Evolutionary conservation across 345 rosid genomes (phyloP), one percentile per base, ranked within the genome.

Genomic region (Jatropha curcas): DNA sequence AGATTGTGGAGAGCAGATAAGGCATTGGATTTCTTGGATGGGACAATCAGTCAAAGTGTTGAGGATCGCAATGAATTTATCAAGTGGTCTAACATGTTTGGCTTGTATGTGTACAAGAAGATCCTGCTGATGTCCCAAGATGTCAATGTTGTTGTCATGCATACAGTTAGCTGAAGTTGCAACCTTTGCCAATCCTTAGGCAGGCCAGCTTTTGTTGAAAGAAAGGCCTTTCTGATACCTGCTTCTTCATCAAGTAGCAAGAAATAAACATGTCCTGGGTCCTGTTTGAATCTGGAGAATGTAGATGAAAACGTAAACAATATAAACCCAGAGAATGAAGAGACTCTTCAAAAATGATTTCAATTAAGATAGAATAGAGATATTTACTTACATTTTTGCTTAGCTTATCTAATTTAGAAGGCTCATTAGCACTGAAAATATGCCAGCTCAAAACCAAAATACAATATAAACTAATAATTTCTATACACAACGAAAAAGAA

Each of bases 51-150:
- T 10, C 46, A 56, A 24, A 68, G 33, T 25, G 68, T 60, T 41
- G 50, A n/a, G n/a, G n/a, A 78, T 9, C 25, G 24, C 6, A 62
- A 52, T 13, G 77, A 74, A 64, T 50, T 74, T 9, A 1, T 74
- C 22, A 79, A 61, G 69, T 80, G 83, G 59, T 45, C 71, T n/a
- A n/a, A 31, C 65, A 68, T 64, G n/a, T 58, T 80, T 8, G 81
- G 66, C 9, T 73, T 83, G 11, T 77, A 52, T 83, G 83, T 14
- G 79, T 79, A 14, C 81, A 82, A 68, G 83, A 82, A 67, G 77
- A 83, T 17, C 77, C 82, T 30, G 12, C 17, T 51, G 83, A 80
- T 45, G 82, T 12, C 80, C 86, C 33, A 65, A 66, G 39, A 68
- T 83, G 77, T 71, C 86, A 19, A 10, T 43, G 76, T 77, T 11